Evolutionary conservation across 2,329 filamentous ascomycete species (phyloP), one percentile per base, ranked within the genome.

Genomic region (Alternaria rosae): DNA sequence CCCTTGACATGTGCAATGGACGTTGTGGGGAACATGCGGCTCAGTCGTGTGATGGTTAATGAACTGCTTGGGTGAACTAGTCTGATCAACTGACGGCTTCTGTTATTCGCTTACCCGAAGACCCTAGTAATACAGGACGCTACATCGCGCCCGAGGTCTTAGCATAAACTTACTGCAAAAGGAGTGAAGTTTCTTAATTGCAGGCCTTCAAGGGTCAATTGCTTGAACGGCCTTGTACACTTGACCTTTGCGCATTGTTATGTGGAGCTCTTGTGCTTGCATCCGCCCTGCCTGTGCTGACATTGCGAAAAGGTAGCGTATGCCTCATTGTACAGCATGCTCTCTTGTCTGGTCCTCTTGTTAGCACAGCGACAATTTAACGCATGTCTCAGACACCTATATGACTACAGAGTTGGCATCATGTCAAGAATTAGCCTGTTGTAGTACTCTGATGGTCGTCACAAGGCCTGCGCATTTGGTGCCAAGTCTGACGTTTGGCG

Each of bases 1-100:
- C 53, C 41, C 54, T 62, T 59, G 57, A 63, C 51, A 42, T 61
- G 28, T 21, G 43, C 23, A 38, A 21, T 23, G 61, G 57, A 42
- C 26, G 6, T 25, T 61, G 54, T 66, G 61, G 63, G 62, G 54
- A 59, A 50, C 30, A 55, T 57, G 63, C 65, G 63, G 65, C 63
- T 69, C 54, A 59, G 53, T 54, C 53, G 54, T 58, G 48, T 45
- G 35, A 54, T 51, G 28, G 38, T 23, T 47, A 44, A 21, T 44
- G 25, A 56, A 54, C 23, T 38, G 20, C 35, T 38, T 38, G 17
- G 35, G 35, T 58, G 20, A 28, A 30, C 38, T 54, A 48, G 26
- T 38, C 47, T 47, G 51, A 59, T 25, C 47, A 28, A 21, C 23
- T 42, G 42, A 32, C 47, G n/a, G 17, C 45, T 26, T 50, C 23